Percentiles rank a stretch among this genome's conserved stretches.
Conservation (phyloP, 192 early-diverging fungal species). For the Gaertneriomyces sp. region DNA sequence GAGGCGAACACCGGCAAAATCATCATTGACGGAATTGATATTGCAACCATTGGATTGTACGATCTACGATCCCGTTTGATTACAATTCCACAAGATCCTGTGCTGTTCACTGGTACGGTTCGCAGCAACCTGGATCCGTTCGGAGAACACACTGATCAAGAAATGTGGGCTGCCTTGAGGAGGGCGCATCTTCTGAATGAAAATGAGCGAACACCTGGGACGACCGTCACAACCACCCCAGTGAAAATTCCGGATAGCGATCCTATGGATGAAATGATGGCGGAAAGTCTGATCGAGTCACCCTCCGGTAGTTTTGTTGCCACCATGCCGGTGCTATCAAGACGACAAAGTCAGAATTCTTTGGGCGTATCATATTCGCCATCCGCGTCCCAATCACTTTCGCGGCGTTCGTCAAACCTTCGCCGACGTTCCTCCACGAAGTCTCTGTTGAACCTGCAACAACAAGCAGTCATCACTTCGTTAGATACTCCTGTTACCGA, state of each 20-base stretch:
- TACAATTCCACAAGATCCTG: conserved; percentile 58
- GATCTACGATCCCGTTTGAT: conserved; percentile 55
- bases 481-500: conserved; percentile 71
- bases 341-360: neutral
- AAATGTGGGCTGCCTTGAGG: conserved; percentile 73
- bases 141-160: conserved; percentile 58
- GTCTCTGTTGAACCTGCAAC: conserved; percentile 3
- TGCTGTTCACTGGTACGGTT: conserved; percentile 64
- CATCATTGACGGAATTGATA: conserved; percentile 69
- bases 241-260: neutral
- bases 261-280: conserved; percentile 22
- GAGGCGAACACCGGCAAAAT: conserved; percentile 58
- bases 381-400: conserved; percentile 21
- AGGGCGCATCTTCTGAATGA: conserved; percentile 67
- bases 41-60: conserved; percentile 53
- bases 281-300: conserved; percentile 47
- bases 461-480: conserved; percentile 17
- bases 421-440: conserved; percentile 51
- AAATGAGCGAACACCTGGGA: conserved; percentile 5
- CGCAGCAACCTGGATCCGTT: conserved; percentile 82
- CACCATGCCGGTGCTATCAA: conserved; percentile 3
- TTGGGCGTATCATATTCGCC: too few relatives aligned
- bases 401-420: neutral
- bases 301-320: conserved; percentile 24
- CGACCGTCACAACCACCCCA: neutral